Evolutionary conservation across 768 basidiomycete genomes (phyloP).

Genomic region (Chalciporus chontae): DNA sequence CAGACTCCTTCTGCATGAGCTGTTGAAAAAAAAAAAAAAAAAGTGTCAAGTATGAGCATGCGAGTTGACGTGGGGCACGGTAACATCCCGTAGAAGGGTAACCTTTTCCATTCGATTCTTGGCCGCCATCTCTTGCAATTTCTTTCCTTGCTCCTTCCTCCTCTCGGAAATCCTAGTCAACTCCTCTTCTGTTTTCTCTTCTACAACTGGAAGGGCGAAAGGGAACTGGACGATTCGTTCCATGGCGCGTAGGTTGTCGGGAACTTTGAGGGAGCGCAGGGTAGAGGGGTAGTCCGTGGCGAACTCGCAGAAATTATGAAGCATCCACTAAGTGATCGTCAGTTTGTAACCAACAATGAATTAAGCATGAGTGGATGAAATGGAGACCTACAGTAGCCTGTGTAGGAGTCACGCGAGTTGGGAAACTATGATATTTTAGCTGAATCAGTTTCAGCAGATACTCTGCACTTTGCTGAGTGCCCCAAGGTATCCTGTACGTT

Average conservation of each 20-base stretch:
- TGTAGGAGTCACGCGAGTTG: slow-evolving; percentile 69
- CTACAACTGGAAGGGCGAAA: slow-evolving; percentile 53
- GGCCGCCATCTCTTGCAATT: slow-evolving; percentile 88
- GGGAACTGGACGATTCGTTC: slow-evolving; percentile 89
- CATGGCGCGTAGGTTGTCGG: slow-evolving; percentile 55
- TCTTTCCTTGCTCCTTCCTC: slow-evolving; percentile 79
- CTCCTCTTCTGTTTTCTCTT: slow-evolving; percentile 93
- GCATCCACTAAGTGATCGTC: slow-evolving; percentile 70
- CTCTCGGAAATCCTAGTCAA: slow-evolving; percentile 72
- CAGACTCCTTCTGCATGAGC: slow-evolving; percentile 73
- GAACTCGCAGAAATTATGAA: slow-evolving; percentile 83
- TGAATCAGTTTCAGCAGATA: slow-evolving; percentile 91
- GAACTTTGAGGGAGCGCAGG: slow-evolving; percentile 66
- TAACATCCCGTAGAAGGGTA: too few species aligned
- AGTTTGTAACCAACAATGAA: not conserved
- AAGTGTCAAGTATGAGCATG: not conserved
- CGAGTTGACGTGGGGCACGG: not conserved
- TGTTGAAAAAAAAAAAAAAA: slow-evolving; percentile 34
- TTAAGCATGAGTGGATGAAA: not conserved
- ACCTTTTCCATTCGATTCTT: slow-evolving; percentile 86
- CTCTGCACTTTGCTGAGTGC: slow-evolving; percentile 84
- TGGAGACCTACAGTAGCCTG: slow-evolving; percentile 67
- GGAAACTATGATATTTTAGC: slow-evolving; percentile 92
- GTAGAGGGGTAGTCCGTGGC: slow-evolving; percentile 69
- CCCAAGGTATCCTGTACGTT: slow-evolving; percentile 89